Percentiles rank a stretch among this genome's conserved stretches.
Evolutionary conservation across 1,284 basidiomycete species (phyloP).

Genomic region (Trametes pubescens): DNA sequence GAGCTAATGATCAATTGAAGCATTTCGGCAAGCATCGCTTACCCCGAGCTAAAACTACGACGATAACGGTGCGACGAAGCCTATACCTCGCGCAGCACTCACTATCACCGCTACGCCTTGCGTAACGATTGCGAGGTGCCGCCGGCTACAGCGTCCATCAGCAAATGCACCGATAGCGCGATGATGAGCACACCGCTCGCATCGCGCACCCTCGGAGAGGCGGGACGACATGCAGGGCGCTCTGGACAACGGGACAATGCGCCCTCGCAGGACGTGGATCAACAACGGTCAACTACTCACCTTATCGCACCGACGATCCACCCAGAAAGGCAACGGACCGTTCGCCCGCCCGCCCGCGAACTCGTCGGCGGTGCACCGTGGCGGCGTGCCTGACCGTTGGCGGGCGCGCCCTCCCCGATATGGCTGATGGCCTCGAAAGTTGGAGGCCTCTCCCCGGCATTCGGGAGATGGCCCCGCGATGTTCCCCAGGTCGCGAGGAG

Average conservation of each 20-base stretch:
- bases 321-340: conserved; percentile 19
- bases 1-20: not conserved
- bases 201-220: conserved; percentile 11
- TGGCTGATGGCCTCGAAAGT: conserved; percentile 23
- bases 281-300: conserved; percentile 15
- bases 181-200: not conserved
- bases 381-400: conserved; percentile 17
- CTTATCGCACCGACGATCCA: conserved; percentile 24
- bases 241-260: not conserved
- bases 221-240: conserved; percentile 15
- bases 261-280: conserved; percentile 10
- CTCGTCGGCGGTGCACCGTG: conserved; percentile 14
- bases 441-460: conserved; percentile 1
- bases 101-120: conserved; percentile 14
- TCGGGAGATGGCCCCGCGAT: conserved; percentile 19
- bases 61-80: conserved; percentile 5
- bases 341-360: conserved; percentile 5
- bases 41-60: not conserved
- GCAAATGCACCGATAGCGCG: conserved; percentile 6
- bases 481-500: conserved; percentile 8
- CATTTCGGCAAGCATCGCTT: conserved; percentile 4
- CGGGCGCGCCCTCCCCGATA: conserved; percentile 11
- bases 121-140: conserved; percentile 4
- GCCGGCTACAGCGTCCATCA: not conserved
- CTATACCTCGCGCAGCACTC: conserved; percentile 7